Base-by-base conservation (phyloP, 257 asterid genomes). In the Nicotiana obtusifolia region DNA sequence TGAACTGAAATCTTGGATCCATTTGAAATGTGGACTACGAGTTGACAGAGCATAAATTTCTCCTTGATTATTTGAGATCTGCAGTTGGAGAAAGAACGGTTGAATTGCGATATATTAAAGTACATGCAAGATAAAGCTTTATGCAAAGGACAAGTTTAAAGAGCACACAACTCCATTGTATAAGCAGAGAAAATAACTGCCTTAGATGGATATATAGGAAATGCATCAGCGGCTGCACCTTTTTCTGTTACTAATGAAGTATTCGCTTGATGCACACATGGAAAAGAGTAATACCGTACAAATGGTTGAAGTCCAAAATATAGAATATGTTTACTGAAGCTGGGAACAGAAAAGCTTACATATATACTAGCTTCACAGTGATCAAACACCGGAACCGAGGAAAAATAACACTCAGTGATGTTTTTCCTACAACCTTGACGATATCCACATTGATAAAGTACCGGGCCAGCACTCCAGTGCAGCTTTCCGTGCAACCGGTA, bases 281-380 rank as follows among this genome's bases (percentile, higher is more conserved):
- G 19, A 52, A 52, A 52, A 52, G 3, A 41, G 47, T 52, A 11
- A 52, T 14, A 52, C 56, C 0, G 0, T 11, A 52, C 56, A 52
- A 52, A 52, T 52, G 13, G 56, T 52, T 1, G 6, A 52, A 52
- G 3, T 52, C 56, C 56, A 52, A 14, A 52, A 52, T 52, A 1
- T 52, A 10, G 56, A 52, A 10, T 0, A 47, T 47, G 17, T 64
- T 64, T 64, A 24, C 37, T 28, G 16, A 6, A 54, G 20, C 6
- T 7, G 56, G 77, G 59, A 83, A 57, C 22, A 5, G 9, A 11
- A 66, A 71, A 76, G n/a, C 92, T 86, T 86, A 95, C 99, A 66
- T 90, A 95, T 65, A 94, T 85, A 82, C 92, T 92, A 80, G 97
- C 95, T 88, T 96, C 99, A 85, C 99, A 96, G 24, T 96, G 98